phyloP scores from a whole-genome alignment of 768 basidiomycete species.

The Mycena indigotica region DNA sequence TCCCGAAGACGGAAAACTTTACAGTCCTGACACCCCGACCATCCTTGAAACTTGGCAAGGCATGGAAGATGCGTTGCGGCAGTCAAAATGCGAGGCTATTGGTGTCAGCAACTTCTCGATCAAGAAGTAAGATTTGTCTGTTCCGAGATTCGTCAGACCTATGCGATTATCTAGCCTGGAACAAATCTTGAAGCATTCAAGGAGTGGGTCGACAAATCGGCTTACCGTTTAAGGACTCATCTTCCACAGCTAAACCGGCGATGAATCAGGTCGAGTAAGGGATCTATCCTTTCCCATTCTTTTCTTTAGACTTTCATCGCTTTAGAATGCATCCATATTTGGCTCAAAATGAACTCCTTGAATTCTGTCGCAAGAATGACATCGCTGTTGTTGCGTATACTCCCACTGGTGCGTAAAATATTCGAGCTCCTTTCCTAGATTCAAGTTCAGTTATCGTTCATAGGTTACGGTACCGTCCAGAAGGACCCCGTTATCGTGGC shows the following conservation, averaged over 20 bases:
- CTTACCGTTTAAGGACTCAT: background rate
- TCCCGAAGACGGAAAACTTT: background rate
- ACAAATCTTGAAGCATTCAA: constrained; percentile 26
- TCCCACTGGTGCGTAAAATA: constrained; percentile 27
- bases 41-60: constrained; percentile 31
- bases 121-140: constrained; percentile 27
- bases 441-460: background rate
- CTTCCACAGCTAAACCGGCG: constrained; percentile 29
- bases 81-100: constrained; percentile 29
- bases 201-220: constrained; percentile 1
- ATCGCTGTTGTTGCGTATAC: constrained; percentile 37
- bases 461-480: constrained; percentile 28
- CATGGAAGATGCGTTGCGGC: constrained; percentile 27
- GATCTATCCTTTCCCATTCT: background rate
- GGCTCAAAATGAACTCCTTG: constrained; percentile 32
- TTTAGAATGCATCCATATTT: constrained; percentile 25
- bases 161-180: constrained; percentile 19
- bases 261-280: constrained; percentile 36
- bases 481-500: constrained; percentile 29
- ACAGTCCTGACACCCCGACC: constrained; percentile 21
- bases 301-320: background rate
- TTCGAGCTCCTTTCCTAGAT: background rate
- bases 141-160: no score
- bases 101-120: constrained; percentile 39
- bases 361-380: constrained; percentile 31